Evolutionary conservation across 371 early-diverging fungal genomes (phyloP), one percentile per base, ranked within the genome.

Genomic region (Spraguea lophii): DNA sequence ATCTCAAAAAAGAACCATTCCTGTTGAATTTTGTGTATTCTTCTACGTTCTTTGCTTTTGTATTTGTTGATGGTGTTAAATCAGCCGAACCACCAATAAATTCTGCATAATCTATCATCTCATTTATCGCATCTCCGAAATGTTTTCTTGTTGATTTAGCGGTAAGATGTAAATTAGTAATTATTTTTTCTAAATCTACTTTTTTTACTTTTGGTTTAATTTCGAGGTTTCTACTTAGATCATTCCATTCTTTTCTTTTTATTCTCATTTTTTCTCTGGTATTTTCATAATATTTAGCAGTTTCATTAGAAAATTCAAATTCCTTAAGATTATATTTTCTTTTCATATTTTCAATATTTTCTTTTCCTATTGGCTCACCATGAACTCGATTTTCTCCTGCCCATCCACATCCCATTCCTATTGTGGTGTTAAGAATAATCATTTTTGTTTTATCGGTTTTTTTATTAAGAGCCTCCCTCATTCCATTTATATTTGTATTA

Each of bases 31-130:
- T 6, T 12, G 39, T 42, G 17, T 91, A 89, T 64, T 87, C 89
- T 24, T 74, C 78, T 24, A 84, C 83, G 15, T 69, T 73, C 76
- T 86, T 85, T 83, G 89, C 88, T 44, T 82, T 77, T 42, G 89
- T 88, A 65, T 86, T 72, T 73, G 85, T 90, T 46, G 93, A 92
- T n/a, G 78, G 81, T 36, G 92, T 85, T 68, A 97, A 74, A 74
- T 97, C 98, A 22, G 95, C 98, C 35, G 90, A 89, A n/a, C 95
- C 98, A 62, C 91, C 82, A 54, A 93, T 66, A 19, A 93, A 72
- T 68, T 85, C 85, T 6, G 86, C 82, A 27, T 85, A 32, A 19
- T 71, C 58, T 9, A 83, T 80, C 37, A 91, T 61, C 38, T 78
- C 77, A 69, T 83, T 82, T 48, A 97, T 61, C 32, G 83, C 80